Evolutionary conservation across 1,284 basidiomycete species (phyloP).

Genomic region (Porodaedalea pini): DNA sequence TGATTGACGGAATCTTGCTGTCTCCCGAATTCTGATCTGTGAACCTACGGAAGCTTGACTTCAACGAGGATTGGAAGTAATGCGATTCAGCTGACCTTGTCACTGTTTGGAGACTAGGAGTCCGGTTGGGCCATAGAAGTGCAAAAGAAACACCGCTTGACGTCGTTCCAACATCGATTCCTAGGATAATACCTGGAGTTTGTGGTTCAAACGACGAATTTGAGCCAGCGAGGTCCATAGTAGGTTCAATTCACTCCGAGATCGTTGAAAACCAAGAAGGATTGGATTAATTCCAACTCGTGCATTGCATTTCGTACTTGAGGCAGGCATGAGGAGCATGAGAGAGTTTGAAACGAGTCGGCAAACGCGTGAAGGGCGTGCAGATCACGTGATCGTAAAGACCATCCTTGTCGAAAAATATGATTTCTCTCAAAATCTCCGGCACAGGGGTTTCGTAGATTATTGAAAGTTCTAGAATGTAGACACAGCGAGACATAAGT

Average conservation of each 20-base stretch:
- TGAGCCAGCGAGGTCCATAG: neutral
- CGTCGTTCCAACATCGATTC: conserved; percentile 18
- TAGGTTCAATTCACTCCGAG: neutral
- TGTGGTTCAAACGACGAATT: neutral
- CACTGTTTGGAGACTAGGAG: conserved; percentile 6
- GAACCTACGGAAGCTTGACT: conserved; percentile 42
- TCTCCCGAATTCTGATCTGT: conserved; percentile 64
- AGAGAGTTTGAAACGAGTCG: neutral
- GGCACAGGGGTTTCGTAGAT: too few species aligned
- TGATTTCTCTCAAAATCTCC: too few species aligned
- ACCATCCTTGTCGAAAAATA: too few species aligned
- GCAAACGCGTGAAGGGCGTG: neutral
- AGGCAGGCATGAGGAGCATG: neutral
- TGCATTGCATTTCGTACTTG: neutral
- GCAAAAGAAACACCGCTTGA: conserved; percentile 17
- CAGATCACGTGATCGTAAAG: neutral
- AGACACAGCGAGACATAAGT: too few species aligned
- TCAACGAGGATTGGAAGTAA: neutral
- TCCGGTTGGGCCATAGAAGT: conserved; percentile 11
- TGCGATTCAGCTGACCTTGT: neutral
- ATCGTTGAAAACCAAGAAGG: neutral
- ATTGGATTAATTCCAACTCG: neutral
- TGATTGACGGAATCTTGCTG: conserved; percentile 71
- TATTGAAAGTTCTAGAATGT: too few species aligned
- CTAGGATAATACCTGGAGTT: conserved; percentile 7